Evolutionary conservation across 208 protist species (phyloP).

Genomic region (Entamoeba invadens): DNA sequence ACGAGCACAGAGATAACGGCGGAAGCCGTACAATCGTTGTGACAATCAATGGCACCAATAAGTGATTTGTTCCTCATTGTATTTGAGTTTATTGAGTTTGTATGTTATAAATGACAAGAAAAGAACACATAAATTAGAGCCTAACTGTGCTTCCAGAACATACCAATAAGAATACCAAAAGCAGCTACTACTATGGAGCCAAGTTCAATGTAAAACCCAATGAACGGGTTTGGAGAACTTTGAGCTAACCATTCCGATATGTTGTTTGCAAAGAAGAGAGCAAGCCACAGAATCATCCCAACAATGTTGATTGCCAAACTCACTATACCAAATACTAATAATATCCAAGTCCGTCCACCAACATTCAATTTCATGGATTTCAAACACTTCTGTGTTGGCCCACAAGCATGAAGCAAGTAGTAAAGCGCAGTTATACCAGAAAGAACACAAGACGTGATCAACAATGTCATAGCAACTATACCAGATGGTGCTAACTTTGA

Average conservation of each 20-base stretch:
- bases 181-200: not conserved
- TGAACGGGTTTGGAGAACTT: not conserved
- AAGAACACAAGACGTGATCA: not conserved
- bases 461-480: not conserved
- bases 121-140: not conserved
- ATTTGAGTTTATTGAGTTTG: no score
- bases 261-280: not conserved
- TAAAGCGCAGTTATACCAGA: not conserved
- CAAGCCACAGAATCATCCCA: not conserved
- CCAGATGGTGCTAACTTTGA: not conserved
- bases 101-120: not conserved
- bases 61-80: not conserved
- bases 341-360: not conserved
- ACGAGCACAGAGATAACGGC: slow-evolving; percentile 11
- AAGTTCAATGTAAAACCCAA: not conserved
- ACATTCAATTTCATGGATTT: not conserved
- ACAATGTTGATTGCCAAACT: not conserved
- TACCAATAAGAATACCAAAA: not conserved
- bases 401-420: not conserved
- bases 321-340: not conserved
- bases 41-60: slow-evolving; percentile 2
- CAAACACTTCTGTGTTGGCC: not conserved
- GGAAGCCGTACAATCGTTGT: not conserved
- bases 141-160: not conserved
- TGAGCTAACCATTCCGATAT: not conserved